Base-by-base conservation (phyloP, 2,329 filamentous ascomycete species). In the Macroventuria anomochaeta region DNA sequence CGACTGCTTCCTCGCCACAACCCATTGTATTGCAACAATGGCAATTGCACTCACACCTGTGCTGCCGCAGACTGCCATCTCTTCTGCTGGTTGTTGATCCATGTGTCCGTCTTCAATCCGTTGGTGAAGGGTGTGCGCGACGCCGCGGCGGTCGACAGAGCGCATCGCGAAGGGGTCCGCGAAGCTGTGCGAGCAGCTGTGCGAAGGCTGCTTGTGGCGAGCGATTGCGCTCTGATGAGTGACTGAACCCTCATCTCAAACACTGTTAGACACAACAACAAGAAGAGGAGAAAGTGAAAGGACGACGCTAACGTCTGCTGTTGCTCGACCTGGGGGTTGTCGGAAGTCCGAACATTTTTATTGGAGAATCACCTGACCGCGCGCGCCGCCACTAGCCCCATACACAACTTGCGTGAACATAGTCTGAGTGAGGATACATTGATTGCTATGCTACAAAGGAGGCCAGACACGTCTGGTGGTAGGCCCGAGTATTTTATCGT, bases 51-150 rank as follows among this genome's bases (percentile, higher is more conserved):
- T 58, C 61, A 75, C 73, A 75, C 72, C 58, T 70, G 64, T 23
- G 73, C 72, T 26, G 72, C 73, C 18, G 63, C 62, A 55, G 71
- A 72, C 53, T 74, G 70, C 70, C 68, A 75, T 57, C 73, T 70
- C 51, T 64, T 63, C 59, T 73, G 72, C 42, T 68, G 62, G 11
- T 40, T 67, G 20, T 53, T 59, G 33, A 71, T 66, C 66, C 68
- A 71, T 57, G 62, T 60, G 37, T 64, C 63, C 2, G 65, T 70
- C 53, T 65, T 68, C 6, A 62, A 52, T 15, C 70, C 70, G 58
- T 64, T 68, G 41, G 60, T 65, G 38, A 63, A 67, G 25, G 61
- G 59, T 29, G 63, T 63, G 46, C 71, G 67, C 43, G 62, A 62
- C 28, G 63, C 57, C n/a, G 70, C 58, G 36, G 63, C 63, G 29